These are phyloP conservation scores for Ascochyta viciae-villosae DNA, from an alignment of 2,329 filamentous ascomycete species.

Conservation along the genomic window DNA sequence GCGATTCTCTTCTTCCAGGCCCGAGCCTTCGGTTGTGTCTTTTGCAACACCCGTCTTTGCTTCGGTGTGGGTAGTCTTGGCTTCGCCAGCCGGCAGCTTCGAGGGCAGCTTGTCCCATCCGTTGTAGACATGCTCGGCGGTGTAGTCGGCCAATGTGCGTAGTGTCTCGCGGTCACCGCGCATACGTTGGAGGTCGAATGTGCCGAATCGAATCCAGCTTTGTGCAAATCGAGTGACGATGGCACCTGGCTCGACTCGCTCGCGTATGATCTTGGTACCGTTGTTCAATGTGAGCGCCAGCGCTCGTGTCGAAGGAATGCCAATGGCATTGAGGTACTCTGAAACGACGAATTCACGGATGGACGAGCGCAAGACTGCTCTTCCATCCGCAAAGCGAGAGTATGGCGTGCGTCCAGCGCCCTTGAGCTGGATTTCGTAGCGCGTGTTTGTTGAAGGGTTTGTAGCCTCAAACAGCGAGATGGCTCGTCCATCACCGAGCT, in stretches of 20 bases:
- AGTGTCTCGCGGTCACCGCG: slow-evolving; percentile 79
- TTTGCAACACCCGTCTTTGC: slow-evolving; percentile 58
- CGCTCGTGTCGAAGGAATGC: slow-evolving; percentile 86
- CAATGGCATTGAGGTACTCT: slow-evolving; percentile 83
- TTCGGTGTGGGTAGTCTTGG: slow-evolving; percentile 57
- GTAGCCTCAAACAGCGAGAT: slow-evolving; percentile 93
- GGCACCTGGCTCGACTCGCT: slow-evolving; percentile 85
- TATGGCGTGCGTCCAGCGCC: slow-evolving; percentile 94
- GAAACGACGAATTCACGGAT: slow-evolving; percentile 95
- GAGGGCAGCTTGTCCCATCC: slow-evolving; percentile 86
- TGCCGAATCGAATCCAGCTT: slow-evolving; percentile 91
- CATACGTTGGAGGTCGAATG: slow-evolving; percentile 87
- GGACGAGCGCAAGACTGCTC: slow-evolving; percentile 88
- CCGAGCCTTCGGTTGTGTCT: slow-evolving; percentile 70
- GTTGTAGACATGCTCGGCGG: slow-evolving; percentile 84
- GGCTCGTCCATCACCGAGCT: slow-evolving; percentile 91
- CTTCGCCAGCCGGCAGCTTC: slow-evolving; percentile 55
- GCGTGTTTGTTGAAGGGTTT: slow-evolving; percentile 71
- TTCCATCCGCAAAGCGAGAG: slow-evolving; percentile 93
- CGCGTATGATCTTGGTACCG: slow-evolving; percentile 71
- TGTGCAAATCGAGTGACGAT: slow-evolving; percentile 93
- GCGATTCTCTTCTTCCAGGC: slow-evolving; percentile 78
- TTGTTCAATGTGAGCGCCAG: slow-evolving; percentile 83
- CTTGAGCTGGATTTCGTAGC: slow-evolving; percentile 93
- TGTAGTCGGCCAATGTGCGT: slow-evolving; percentile 77